Base-by-base conservation (phyloP, 2,329 filamentous ascomycete species). In the Penicillium digitatum region DNA sequence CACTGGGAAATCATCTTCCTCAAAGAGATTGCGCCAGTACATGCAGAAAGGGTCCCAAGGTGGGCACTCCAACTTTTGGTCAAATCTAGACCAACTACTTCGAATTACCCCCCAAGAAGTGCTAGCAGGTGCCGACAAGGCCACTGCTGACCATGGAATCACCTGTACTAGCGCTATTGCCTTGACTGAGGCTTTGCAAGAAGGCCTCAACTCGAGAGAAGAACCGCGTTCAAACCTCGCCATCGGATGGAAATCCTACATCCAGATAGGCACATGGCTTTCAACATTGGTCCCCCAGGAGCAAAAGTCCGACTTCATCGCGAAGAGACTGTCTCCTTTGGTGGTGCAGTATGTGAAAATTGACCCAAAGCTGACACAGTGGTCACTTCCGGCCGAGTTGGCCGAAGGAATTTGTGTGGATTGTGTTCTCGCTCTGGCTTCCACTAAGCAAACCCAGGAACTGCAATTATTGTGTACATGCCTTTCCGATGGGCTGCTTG, bases 1-100 rank as follows among this genome's bases (percentile, higher is more conserved):
- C 69, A 78, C 73, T 27, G 81, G 78, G 44, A 86, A 85, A 68
- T 81, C 80, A 29, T 68, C 80, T 8, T 81, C 72, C 55, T 79
- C 74, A 57, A 82, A 78, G 56, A 75, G 87, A 22, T 72, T 99
- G 4, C 81, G 83, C 47, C 78, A 84, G 9, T 94, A 95, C 62
- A 77, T 97, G 7, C 86, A 88, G 58, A 89, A 86, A 64, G 93
- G 94, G 3, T 95, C 93, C 0, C 89, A 96, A 66, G 83, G 85
- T n/a, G 87, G 88, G 3, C 78, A 84, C 0, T 74, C 80, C 3
- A 81, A 80, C 10, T 96, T 87, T 67, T 99, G 94, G 94, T 73
- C 79, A 26, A 82, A 82, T 16, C 70, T 95, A 31, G 78, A 81
- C 37, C 76, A 79, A 29, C 73, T 97, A 0, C 69, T 96, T 47